Percentiles rank a stretch among this genome's conserved stretches.
Conservation (phyloP, 192 early-diverging fungal species). For the Entophlyctis helioformis region DNA sequence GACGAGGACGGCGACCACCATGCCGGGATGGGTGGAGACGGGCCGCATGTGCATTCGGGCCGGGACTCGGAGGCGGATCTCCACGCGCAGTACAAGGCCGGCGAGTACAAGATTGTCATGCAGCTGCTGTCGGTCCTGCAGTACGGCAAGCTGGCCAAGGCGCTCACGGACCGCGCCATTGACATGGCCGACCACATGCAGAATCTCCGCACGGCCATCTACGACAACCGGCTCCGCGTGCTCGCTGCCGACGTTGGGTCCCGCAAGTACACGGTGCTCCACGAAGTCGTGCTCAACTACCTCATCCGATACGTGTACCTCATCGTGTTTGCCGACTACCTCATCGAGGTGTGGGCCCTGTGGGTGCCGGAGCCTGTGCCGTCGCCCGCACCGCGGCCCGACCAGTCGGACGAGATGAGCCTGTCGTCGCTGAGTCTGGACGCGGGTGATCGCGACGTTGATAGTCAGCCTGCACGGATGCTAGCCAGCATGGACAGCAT, state of each 20-base stretch:
- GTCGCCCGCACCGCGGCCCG: neutral
- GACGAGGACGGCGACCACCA: slow-evolving; percentile 4
- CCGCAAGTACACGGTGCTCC: slow-evolving; percentile 19
- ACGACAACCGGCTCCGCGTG: slow-evolving; percentile 42
- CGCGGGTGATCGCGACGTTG: too few relatives aligned
- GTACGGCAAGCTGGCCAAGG: slow-evolving; percentile 50
- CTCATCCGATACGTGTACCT: slow-evolving; percentile 53
- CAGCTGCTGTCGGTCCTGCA: slow-evolving; percentile 45
- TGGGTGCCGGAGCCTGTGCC: neutral
- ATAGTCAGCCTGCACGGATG: too few relatives aligned
- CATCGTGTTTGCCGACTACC: slow-evolving; percentile 53
- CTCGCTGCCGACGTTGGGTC: slow-evolving; percentile 21
- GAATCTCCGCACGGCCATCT: slow-evolving; percentile 45
- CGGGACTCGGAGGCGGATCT: slow-evolving; percentile 5
- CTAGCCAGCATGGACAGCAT: neutral
- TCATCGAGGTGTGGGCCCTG: slow-evolving; percentile 31
- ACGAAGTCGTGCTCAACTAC: slow-evolving; percentile 39
- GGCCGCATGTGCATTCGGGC: too few relatives aligned
- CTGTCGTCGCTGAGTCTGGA: too few relatives aligned
- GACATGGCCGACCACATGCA: slow-evolving; percentile 57
- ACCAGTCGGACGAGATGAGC: too few relatives aligned
- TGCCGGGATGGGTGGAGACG: neutral
- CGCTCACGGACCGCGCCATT: slow-evolving; percentile 42
- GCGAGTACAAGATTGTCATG: slow-evolving; percentile 46
- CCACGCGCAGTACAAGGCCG: slow-evolving; percentile 23